phyloP scores from a whole-genome alignment of 2,329 filamentous ascomycete genomes.

The Didymella exigua region DNA sequence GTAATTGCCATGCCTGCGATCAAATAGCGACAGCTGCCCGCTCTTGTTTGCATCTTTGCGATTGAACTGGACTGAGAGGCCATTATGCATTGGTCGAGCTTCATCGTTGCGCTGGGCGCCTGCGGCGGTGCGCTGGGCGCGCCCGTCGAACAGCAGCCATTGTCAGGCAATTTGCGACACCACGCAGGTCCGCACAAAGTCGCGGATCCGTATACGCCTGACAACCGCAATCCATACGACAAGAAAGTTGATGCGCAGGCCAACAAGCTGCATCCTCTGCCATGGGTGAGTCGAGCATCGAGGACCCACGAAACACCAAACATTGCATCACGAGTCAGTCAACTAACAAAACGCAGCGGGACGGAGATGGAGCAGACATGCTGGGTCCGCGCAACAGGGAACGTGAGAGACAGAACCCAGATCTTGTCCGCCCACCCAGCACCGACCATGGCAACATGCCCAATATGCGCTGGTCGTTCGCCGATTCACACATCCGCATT shows the following conservation, averaged over 20 bases:
- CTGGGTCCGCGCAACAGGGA: constrained; percentile 72
- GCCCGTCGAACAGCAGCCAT: constrained; percentile 48
- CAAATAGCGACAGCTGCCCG: constrained; percentile 4
- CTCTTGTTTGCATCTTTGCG: constrained; percentile 1
- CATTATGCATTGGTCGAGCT: constrained; percentile 39
- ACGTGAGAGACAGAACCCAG: constrained; percentile 72
- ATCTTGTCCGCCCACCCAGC: constrained; percentile 72
- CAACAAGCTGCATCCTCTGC: constrained; percentile 67
- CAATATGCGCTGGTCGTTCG: constrained; percentile 71
- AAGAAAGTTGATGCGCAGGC: constrained; percentile 65
- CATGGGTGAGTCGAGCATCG: constrained; percentile 48
- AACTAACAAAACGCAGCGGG: constrained; percentile 35
- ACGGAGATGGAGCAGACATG: constrained; percentile 67
- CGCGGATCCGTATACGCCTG: constrained; percentile 63
- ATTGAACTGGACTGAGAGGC: constrained; percentile 24
- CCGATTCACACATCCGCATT: constrained; percentile 55
- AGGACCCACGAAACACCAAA: constrained; percentile 4
- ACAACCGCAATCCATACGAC: constrained; percentile 66
- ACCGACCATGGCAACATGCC: constrained; percentile 73
- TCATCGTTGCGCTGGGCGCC: constrained; percentile 38
- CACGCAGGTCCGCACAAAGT: constrained; percentile 34
- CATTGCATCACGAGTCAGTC: not conserved
- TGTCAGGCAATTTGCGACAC: constrained; percentile 35
- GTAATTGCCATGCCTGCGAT: constrained; percentile 1
- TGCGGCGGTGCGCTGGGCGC: constrained; percentile 33